Evolutionary conservation across 805 yeast genomes (phyloP).

Genomic region (Starmerella bombi): DNA sequence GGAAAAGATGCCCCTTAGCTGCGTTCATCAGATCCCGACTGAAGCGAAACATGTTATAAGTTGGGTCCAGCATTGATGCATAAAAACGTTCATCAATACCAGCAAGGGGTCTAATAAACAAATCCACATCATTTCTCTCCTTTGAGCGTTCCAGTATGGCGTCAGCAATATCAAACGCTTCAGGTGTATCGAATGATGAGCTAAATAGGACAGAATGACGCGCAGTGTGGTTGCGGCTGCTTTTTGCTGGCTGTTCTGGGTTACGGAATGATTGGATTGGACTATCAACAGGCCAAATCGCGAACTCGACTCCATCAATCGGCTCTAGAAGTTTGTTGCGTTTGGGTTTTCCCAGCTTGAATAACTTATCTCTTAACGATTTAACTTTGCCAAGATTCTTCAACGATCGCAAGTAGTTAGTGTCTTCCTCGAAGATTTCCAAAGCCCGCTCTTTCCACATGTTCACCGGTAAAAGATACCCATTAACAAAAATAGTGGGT

Average conservation of each 20-base stretch:
- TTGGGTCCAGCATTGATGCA: conserved; percentile 6
- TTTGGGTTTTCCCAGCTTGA: conserved; percentile 6
- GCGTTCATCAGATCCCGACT: conserved; percentile 11
- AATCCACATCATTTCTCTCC: conserved; percentile 8
- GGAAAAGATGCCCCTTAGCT: conserved; percentile 10
- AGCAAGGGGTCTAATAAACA: conserved; percentile 11
- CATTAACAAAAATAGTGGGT: conserved; percentile 57
- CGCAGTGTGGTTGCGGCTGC: not conserved
- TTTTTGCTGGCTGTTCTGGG: not conserved
- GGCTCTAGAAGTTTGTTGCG: conserved; percentile 16
- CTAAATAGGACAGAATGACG: conserved; percentile 9
- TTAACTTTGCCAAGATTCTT: conserved; percentile 6
- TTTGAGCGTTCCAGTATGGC: conserved; percentile 2
- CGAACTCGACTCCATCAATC: not conserved
- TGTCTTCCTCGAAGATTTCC: conserved; percentile 38
- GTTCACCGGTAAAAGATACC: conserved; percentile 26
- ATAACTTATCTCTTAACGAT: conserved; percentile 15
- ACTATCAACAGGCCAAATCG: conserved; percentile 9
- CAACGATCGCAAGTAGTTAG: conserved; percentile 22
- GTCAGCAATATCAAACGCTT: conserved; percentile 5
- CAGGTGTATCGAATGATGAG: conserved; percentile 7
- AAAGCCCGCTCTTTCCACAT: conserved; percentile 23
- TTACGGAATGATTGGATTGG: conserved; percentile 8
- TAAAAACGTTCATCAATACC: conserved; percentile 13
- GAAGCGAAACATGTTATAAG: conserved; percentile 12